Percentiles rank a stretch among this genome's conserved stretches.
These are phyloP conservation scores for Aphanomyces stellatus DNA, from an alignment of 352 stramenopile genomes.

Conservation along the genomic window DNA sequence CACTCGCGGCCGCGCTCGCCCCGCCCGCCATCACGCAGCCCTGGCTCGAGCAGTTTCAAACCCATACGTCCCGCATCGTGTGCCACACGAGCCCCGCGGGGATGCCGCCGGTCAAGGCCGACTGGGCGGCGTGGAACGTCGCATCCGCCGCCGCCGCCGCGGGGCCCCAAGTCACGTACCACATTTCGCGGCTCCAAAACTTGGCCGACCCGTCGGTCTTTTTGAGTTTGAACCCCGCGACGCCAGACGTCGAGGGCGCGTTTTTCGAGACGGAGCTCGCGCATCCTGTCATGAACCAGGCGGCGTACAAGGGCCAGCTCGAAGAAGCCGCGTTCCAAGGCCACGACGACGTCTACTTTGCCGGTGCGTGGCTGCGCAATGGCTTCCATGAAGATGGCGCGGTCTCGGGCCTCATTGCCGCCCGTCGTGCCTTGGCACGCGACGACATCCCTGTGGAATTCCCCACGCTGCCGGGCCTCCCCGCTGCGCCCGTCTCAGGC, in stretches of 20 bases:
- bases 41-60: constrained; percentile 33
- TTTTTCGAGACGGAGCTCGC: constrained; percentile 40
- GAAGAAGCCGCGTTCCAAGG: constrained; percentile 48
- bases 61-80: constrained; percentile 32
- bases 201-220: constrained; percentile 65
- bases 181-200: constrained; percentile 82
- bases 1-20: constrained; percentile 20
- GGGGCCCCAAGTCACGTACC: constrained; percentile 74
- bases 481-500: neutral
- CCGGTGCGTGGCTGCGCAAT: constrained; percentile 79
- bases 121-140: constrained; percentile 87
- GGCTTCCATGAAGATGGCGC: constrained; percentile 87
- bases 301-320: constrained; percentile 44
- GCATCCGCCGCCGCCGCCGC: constrained; percentile 32
- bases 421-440: neutral
- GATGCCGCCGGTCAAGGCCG: constrained; percentile 60
- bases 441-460: constrained; percentile 14
- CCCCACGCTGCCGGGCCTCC: constrained; percentile 1
- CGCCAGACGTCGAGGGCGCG: constrained; percentile 33
- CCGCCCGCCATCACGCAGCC: constrained; percentile 34
- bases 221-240: constrained; percentile 81
- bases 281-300: constrained; percentile 74
- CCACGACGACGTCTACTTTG: constrained; percentile 78
- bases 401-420: constrained; percentile 22
- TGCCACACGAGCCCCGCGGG: constrained; percentile 29